phyloP scores from a whole-genome alignment of 176 grass and related monocot species.

The Avena eriantha region DNA sequence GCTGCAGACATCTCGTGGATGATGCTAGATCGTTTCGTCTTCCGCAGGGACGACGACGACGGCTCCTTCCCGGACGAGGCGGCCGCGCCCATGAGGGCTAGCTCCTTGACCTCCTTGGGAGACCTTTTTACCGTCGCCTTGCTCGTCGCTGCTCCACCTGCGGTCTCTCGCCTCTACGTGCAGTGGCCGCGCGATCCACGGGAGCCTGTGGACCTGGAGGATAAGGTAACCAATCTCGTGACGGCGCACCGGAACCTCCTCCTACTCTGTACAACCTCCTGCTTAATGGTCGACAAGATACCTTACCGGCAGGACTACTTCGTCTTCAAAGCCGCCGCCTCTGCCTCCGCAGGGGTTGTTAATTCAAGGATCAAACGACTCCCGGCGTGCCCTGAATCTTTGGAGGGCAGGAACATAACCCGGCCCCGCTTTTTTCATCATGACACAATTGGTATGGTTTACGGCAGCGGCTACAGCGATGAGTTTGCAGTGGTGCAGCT shows the following conservation, averaged over 20 bases:
- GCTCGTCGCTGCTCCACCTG: background rate
- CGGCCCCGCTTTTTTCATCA: background rate
- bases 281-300: too few species aligned
- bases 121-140: background rate
- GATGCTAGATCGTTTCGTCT: background rate
- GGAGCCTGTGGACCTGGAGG: background rate
- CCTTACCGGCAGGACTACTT: slow-evolving; percentile 8
- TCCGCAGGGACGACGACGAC: background rate
- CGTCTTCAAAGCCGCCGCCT: background rate
- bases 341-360: background rate
- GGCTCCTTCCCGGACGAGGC: background rate
- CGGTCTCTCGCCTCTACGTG: background rate
- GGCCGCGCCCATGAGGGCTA: background rate
- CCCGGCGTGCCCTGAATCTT: background rate
- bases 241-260: background rate
- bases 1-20: background rate
- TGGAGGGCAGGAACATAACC: background rate
- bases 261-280: background rate
- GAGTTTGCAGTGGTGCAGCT: background rate
- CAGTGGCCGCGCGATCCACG: background rate
- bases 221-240: background rate
- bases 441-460: background rate
- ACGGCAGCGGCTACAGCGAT: background rate
- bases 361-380: background rate
- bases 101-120: background rate